Evolutionary conservation across 495 filamentous ascomycete genomes (phyloP), one percentile per base, ranked within the genome.

Genomic region (Neurospora sp.): DNA sequence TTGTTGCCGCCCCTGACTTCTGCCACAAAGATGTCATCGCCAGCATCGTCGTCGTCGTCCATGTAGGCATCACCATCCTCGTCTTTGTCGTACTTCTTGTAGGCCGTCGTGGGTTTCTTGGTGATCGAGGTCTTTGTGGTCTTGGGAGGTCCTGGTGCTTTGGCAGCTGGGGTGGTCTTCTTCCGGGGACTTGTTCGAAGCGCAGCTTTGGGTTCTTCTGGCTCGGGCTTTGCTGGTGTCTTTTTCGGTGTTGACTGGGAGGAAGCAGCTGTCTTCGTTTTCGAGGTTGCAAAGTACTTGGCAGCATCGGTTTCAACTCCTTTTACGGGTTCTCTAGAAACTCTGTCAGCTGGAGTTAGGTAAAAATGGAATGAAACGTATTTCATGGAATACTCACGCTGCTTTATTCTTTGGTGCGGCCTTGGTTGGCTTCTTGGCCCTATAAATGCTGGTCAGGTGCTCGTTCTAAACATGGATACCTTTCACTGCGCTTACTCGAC

Each of bases 1-100:
- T 89, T 92, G 69, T 79, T 79, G 65, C 82, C 81, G 71, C 80
- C 81, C 74, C 83, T 86, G n/a, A 86, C 88, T 69, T 91, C 90
- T 0, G 88, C 87, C 2, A 88, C 88, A 77, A 90, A 91, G 18
- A 94, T 91, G 75, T 94, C 92, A 72, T 94, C 92, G 14, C 85
- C 89, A 6, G 86, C 91, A 70, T 91, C 88, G n/a, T 84, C 82
- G 70, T 86, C 88, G 69, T 90, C 91, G 42, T 90, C 87, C 70
- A 89, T 72, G 40, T 86, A 81, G 39, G 82, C 86, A 75, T 87
- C 85, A 2, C 82, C 83, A 39, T 88, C 85, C 20, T 85, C 79
- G 48, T 78, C 75, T 5, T 73, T 59, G 69, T 72, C 76, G 70
- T 81, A 72, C 53, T 80, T 77, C 69, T 78, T 79, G 69, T 78